Evolutionary conservation across 2,329 filamentous ascomycete genomes (phyloP).

Genomic region (Rhinocladiella mackenziei): DNA sequence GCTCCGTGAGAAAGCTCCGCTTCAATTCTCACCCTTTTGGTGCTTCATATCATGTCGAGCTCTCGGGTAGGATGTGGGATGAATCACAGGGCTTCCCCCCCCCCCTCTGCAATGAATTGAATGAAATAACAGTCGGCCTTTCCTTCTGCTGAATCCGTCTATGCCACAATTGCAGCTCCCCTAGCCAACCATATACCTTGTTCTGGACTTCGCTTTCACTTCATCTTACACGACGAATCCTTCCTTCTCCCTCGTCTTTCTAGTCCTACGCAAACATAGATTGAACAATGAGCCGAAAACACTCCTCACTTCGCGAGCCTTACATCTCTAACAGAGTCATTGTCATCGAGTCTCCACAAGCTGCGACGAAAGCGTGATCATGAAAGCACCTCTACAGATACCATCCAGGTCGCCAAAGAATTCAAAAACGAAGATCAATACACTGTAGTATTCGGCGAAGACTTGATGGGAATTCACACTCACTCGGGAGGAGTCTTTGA

Average conservation of each 20-base stretch:
- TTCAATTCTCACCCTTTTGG: too few relatives aligned
- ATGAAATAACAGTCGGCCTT: too few relatives aligned
- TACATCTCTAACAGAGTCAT: conserved; percentile 18
- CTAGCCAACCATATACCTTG: too few relatives aligned
- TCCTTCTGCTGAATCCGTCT: too few relatives aligned
- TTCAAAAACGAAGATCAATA: conserved; percentile 24
- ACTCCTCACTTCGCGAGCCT: conserved; percentile 6
- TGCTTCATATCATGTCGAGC: too few relatives aligned
- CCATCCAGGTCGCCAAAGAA: conserved; percentile 22
- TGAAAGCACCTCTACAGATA: conserved; percentile 23
- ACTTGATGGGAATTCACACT: conserved; percentile 24
- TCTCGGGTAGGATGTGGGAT: too few relatives aligned
- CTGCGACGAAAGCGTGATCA: conserved; percentile 22
- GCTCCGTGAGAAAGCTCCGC: too few relatives aligned
- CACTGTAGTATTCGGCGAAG: conserved; percentile 27
- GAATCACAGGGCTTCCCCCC: too few relatives aligned
- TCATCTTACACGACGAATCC: too few relatives aligned
- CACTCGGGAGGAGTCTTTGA: conserved; percentile 28
- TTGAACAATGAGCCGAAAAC: not conserved
- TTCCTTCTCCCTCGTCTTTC: not conserved
- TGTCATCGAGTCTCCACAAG: conserved; percentile 20
- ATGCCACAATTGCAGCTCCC: too few relatives aligned
- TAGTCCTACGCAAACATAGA: not conserved
- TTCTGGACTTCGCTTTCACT: too few relatives aligned
- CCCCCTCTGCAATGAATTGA: too few relatives aligned